Evolutionary conservation across 768 basidiomycete genomes (phyloP), one percentile per base, ranked within the genome.

Genomic region (Antrodiella citrinella): DNA sequence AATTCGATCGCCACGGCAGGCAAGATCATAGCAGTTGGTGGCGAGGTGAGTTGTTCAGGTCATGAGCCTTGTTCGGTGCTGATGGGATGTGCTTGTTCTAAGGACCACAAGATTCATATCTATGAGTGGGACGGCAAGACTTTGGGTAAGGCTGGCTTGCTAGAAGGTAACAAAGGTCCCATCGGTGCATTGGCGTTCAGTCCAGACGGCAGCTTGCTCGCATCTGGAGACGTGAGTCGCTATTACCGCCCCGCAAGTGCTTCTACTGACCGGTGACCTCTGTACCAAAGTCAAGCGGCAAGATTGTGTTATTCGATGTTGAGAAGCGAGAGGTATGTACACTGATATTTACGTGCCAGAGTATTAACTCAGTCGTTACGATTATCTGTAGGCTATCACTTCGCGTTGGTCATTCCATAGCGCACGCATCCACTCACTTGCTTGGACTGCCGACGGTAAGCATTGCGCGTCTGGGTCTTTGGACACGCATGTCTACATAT

Each of bases 401-500:
- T 74, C 82, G 2, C 80, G 82, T 50, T 97, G 95, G 95, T 78
- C 86, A 5, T 81, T 84, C 71, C 95, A 98, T 68, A 74, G 83
- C 7, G 89, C 81, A 0, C 82, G 90, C 23, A 78, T 97, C 53
- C 78, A 84, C 57, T 80, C 88, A 9, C 73, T 98, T 15, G 70
- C 79, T 1, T 93, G 87, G 82, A 81, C 86, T 4, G 57, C 78
- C 4, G 82, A 88, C 60, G 82, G 83, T 4, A 73, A 74, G 53
- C 82, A 93, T 60, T 78, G 87, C 54, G 93, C 83, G 10, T 92
- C 91, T 3, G 92, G 86, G 10, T 90, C 91, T 18, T 74, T 95
- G n/a, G 95, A 98, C 64, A 94, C 93, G 24, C 80, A 91, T 56
- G 80, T 95, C 3, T 96, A 92, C 60, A 69, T 97, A 21, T 97